Conservation (phyloP, 1,284 basidiomycete genomes). For the Termitomyces sp. region DNA sequence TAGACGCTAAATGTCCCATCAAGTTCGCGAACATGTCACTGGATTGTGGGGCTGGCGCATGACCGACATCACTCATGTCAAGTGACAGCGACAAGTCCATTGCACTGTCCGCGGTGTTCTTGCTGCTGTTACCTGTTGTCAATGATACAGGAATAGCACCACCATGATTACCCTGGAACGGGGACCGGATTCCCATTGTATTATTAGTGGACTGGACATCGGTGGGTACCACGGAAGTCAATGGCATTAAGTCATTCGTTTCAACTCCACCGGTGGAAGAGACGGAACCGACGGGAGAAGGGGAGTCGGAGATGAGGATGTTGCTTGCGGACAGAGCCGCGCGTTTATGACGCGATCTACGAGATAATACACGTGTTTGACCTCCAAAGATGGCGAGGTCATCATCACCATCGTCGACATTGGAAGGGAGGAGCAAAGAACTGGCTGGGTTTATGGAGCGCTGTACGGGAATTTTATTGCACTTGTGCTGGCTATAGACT, state of each 20-base stretch:
- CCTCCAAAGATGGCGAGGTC: slow-evolving; percentile 55
- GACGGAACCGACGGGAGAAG: slow-evolving; percentile 9
- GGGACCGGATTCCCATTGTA: slow-evolving; percentile 3
- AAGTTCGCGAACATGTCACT: not conserved
- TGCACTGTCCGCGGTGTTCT: not conserved
- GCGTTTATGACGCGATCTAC: slow-evolving; percentile 19
- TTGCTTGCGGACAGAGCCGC: slow-evolving; percentile 1
- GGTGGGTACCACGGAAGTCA: not conserved
- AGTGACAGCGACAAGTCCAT: not conserved
- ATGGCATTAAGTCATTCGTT: not conserved
- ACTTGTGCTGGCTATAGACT: slow-evolving; percentile 26
- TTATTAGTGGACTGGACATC: slow-evolving; percentile 17
- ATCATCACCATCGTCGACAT: slow-evolving; percentile 37
- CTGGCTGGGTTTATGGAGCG: not conserved
- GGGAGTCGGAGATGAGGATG: slow-evolving; percentile 8
- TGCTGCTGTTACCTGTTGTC: not conserved
- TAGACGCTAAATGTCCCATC: slow-evolving; percentile 6
- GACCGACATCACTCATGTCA: not conserved
- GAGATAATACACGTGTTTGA: slow-evolving; percentile 33
- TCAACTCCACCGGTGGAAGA: slow-evolving; percentile 4
- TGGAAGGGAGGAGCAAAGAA: slow-evolving; percentile 8
- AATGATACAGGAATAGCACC: not conserved
- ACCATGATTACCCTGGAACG: not conserved
- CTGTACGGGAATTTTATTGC: slow-evolving; percentile 9
- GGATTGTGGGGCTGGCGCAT: not conserved